A percentile compares a stretch with the other conserved stretches of the same genome.
These are phyloP conservation scores for Symmetrospora coprosmae DNA, from an alignment of 768 basidiomycete genomes.

Conservation along the genomic window DNA sequence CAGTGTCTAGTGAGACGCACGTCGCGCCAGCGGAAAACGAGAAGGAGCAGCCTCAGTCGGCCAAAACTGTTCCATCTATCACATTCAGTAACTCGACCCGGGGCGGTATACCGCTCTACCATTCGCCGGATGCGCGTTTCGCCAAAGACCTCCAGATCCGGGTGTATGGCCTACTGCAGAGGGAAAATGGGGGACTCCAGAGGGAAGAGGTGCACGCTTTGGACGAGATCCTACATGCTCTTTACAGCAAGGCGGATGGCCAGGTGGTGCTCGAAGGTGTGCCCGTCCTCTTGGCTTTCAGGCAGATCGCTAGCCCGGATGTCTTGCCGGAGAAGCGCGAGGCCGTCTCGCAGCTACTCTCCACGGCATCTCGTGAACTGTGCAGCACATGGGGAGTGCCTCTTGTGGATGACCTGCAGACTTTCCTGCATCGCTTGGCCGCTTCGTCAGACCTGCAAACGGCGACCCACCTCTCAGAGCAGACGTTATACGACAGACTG, in stretches of 20 bases:
- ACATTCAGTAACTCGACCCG: background rate
- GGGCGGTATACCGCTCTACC: background rate
- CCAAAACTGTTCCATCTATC: too few relatives aligned
- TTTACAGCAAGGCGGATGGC: background rate
- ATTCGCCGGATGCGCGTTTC: background rate
- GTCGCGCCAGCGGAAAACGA: background rate
- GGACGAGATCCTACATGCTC: background rate
- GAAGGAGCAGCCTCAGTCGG: too few relatives aligned
- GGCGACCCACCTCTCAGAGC: background rate
- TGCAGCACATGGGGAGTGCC: background rate
- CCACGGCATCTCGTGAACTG: background rate
- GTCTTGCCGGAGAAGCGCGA: background rate
- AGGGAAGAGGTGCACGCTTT: background rate
- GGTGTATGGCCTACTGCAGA: background rate
- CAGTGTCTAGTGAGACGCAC: background rate
- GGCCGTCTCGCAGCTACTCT: background rate
- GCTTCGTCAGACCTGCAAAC: background rate
- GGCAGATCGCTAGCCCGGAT: conserved; percentile 5
- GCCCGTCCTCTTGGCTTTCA: background rate
- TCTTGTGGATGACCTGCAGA: too few relatives aligned
- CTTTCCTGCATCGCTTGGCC: background rate
- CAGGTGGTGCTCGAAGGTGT: background rate
- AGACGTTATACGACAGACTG: background rate
- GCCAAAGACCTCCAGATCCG: background rate
- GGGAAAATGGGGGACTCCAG: background rate